These are phyloP conservation scores for Pisolithus tinctorius DNA, from an alignment of 768 basidiomycete genomes.

Conservation along the genomic window DNA sequence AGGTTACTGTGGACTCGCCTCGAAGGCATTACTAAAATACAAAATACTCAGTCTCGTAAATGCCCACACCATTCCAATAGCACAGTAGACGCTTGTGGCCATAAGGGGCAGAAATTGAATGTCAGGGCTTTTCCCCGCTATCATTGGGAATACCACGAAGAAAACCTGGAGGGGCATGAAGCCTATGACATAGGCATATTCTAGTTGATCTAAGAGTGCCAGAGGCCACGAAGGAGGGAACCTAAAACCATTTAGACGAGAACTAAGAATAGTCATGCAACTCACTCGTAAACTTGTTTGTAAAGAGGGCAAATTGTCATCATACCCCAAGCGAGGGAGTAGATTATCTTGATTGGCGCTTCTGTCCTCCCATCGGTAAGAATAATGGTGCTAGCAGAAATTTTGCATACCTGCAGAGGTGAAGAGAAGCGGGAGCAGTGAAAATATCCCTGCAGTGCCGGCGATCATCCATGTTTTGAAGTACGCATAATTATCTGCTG, in stretches of 20 bases:
- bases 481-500: slow-evolving; percentile 76
- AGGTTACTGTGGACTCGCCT: neutral
- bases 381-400: neutral
- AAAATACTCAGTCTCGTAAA: slow-evolving; percentile 69
- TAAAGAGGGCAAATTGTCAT: slow-evolving; percentile 59
- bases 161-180: slow-evolving; percentile 69
- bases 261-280: neutral
- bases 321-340: slow-evolving; percentile 67
- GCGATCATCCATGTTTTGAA: slow-evolving; percentile 81
- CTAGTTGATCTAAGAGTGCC: slow-evolving; percentile 61
- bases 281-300: slow-evolving; percentile 79
- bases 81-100: slow-evolving; percentile 89
- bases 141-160: slow-evolving; percentile 47
- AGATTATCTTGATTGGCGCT: slow-evolving; percentile 74
- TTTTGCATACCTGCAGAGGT: slow-evolving; percentile 65
- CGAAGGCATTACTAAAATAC: slow-evolving; percentile 35
- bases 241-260: slow-evolving; percentile 31
- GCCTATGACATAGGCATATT: slow-evolving; percentile 71
- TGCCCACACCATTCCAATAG: slow-evolving; percentile 79
- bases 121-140: slow-evolving; percentile 11
- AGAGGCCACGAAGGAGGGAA: slow-evolving; percentile 63
- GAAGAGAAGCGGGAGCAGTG: slow-evolving; percentile 87
- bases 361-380: slow-evolving; percentile 40
- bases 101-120: slow-evolving; percentile 84
- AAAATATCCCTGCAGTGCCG: slow-evolving; percentile 77